Evolutionary conservation across 2,329 filamentous ascomycete species (phyloP).

Genomic region (Alternaria sp.): DNA sequence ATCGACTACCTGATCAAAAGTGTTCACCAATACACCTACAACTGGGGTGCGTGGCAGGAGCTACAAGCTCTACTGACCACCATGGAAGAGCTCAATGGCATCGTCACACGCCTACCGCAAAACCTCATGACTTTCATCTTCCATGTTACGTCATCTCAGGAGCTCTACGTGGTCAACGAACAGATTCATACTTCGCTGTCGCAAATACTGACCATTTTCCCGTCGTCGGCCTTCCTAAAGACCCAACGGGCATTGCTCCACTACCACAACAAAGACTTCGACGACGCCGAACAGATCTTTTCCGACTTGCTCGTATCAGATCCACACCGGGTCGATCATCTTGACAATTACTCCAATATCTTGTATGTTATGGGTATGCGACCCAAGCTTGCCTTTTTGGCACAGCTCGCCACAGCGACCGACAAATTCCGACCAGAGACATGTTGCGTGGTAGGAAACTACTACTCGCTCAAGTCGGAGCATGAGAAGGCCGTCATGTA

Average conservation of each 20-base stretch:
- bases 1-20: conserved; percentile 87
- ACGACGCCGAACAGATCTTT: conserved; percentile 67
- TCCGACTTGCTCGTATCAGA: conserved; percentile 72
- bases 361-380: conserved; percentile 89
- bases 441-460: conserved; percentile 95
- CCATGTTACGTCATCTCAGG: conserved; percentile 86
- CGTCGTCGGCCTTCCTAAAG: conserved; percentile 84
- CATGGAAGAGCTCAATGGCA: conserved; percentile 80
- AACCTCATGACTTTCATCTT: conserved; percentile 96
- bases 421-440: conserved; percentile 98
- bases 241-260: conserved; percentile 87
- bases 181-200: conserved; percentile 76
- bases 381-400: conserved; percentile 89
- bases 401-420: conserved; percentile 85
- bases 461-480: conserved; percentile 91
- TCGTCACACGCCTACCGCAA: conserved; percentile 76
- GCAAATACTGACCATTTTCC: conserved; percentile 83
- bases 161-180: conserved; percentile 85
- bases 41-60: conserved; percentile 97
- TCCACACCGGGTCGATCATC: conserved; percentile 77
- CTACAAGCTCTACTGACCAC: conserved; percentile 80
- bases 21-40: conserved; percentile 88
- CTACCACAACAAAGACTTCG: conserved; percentile 85
- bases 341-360: conserved; percentile 97
- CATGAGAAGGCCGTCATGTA: conserved; percentile 99